Evolutionary conservation across 2,329 filamentous ascomycete species (phyloP), one percentile per base, ranked within the genome.

Genomic region (Diaporthe aspalathi): DNA sequence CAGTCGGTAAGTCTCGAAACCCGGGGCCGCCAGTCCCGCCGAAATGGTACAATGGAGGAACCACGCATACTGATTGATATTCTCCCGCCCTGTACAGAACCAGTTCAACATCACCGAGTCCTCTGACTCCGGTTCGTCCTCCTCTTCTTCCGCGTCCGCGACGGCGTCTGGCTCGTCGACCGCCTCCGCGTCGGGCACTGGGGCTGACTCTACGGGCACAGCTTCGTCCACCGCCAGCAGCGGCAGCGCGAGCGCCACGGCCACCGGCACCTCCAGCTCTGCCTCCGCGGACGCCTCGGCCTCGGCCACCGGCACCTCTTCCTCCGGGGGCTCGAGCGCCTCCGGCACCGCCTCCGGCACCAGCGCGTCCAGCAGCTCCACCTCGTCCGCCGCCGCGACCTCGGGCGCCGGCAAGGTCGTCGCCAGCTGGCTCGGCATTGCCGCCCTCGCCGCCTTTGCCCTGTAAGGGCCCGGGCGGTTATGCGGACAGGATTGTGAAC

Each of bases 1-100:
- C 72, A 73, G 72, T 73, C 72, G 69, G 72, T 73, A 47, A 73
- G 72, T 52, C 20, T 24, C 11, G n/a, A n/a, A n/a, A 8, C 22
- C 32, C 14, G 3, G 14, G 0, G 1, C 3, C 50, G 1, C 43
- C 20, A 52, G 22, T 7, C 5, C 12, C 22, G 35, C 11, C n/a
- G 9, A 12, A 11, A 12, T 12, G 7, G 1, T 6, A 3, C 20
- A 12, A 24, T 12, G 6, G 7, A n/a, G 9, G 16, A 50, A 1
- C 2, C 2, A 12, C 3, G 0, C 35, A 35, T n/a, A n/a, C n/a
- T n/a, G n/a, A n/a, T 67, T 73, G 54, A 70, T n/a, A 35, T 24
- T 5, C 4, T 12, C 38, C 20, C 68, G 47, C 32, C 67, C n/a
- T n/a, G 29, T 38, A 24, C 17, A 73, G 69, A 71, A 67, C 71